Evolutionary conservation across 768 basidiomycete genomes (phyloP).

Genomic region (Lactarius sp.): DNA sequence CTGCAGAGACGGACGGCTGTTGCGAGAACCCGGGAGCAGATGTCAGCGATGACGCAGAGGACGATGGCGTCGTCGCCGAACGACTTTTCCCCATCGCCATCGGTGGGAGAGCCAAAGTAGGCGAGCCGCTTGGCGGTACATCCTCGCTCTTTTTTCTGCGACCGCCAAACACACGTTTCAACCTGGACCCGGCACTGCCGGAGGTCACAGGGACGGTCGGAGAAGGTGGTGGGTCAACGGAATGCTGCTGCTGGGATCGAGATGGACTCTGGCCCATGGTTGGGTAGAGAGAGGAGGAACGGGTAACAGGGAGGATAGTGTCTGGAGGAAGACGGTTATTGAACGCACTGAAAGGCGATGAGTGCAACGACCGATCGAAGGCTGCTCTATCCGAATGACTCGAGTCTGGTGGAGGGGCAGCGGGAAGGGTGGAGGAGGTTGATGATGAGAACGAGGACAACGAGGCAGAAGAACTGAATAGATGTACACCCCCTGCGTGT

Average conservation of each 20-base stretch:
- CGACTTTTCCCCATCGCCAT: constrained; percentile 14
- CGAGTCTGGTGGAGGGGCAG: constrained; percentile 34
- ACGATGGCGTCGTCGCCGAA: constrained; percentile 26
- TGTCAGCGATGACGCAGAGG: constrained; percentile 29
- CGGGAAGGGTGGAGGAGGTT: constrained; percentile 38
- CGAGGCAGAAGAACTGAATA: constrained; percentile 39
- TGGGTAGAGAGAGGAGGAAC: constrained; percentile 32
- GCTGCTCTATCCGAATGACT: constrained; percentile 39
- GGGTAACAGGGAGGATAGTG: constrained; percentile 31
- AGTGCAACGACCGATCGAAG: constrained; percentile 40
- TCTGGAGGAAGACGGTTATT: constrained; percentile 29
- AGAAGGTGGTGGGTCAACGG: constrained; percentile 28
- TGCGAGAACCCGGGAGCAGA: constrained; percentile 14
- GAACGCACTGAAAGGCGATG: constrained; percentile 29
- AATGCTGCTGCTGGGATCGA: constrained; percentile 25
- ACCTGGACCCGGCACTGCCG: constrained; percentile 39
- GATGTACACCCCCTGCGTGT: constrained; percentile 30
- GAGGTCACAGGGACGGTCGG: constrained; percentile 23
- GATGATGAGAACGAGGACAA: constrained; percentile 43
- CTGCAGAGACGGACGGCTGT: constrained; percentile 15
- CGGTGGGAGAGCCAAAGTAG: neutral
- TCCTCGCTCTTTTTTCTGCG: constrained; percentile 58
- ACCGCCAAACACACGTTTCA: constrained; percentile 55
- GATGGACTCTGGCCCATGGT: constrained; percentile 40
- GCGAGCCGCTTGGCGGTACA: constrained; percentile 27